Conservation (phyloP, 805 yeast species). For the Candida vartiovaarae region DNA sequence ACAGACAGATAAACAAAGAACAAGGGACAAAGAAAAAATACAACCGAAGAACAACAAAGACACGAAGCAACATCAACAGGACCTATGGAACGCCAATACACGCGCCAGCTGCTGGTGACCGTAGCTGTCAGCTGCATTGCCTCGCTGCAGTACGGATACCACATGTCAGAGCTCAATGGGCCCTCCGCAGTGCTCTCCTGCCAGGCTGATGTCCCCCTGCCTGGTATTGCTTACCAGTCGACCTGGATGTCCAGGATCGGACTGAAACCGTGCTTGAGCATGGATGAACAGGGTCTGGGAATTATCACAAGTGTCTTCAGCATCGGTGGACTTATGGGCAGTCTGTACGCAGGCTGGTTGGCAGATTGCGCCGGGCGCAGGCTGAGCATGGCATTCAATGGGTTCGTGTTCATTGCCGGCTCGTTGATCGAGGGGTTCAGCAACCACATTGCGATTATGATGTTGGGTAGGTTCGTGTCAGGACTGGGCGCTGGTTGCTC, state of each 20-base stretch:
- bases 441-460: conserved; percentile 34
- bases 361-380: conserved; percentile 66
- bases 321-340: conserved; percentile 77
- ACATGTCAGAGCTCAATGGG: conserved; percentile 90
- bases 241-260: conserved; percentile 32
- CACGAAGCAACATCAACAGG: neutral
- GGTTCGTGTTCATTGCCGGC: conserved; percentile 50
- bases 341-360: conserved; percentile 56
- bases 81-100: conserved; percentile 12
- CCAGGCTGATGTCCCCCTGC: conserved; percentile 21
- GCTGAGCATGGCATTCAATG: conserved; percentile 43
- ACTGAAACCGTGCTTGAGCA: conserved; percentile 46
- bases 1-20: too few species aligned
- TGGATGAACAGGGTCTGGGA: conserved; percentile 56
- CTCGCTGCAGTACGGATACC: conserved; percentile 87
- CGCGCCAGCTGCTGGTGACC: conserved; percentile 31
- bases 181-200: conserved; percentile 73
- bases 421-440: conserved; percentile 52
- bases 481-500: conserved; percentile 89
- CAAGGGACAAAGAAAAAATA: too few species aligned
- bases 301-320: conserved; percentile 72
- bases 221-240: conserved; percentile 18
- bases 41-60: neutral
- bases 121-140: conserved; percentile 64
- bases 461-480: conserved; percentile 65